Evolutionary conservation across 768 basidiomycete genomes (phyloP), one percentile per base, ranked within the genome.

Genomic region (Coprinopsis sp.): DNA sequence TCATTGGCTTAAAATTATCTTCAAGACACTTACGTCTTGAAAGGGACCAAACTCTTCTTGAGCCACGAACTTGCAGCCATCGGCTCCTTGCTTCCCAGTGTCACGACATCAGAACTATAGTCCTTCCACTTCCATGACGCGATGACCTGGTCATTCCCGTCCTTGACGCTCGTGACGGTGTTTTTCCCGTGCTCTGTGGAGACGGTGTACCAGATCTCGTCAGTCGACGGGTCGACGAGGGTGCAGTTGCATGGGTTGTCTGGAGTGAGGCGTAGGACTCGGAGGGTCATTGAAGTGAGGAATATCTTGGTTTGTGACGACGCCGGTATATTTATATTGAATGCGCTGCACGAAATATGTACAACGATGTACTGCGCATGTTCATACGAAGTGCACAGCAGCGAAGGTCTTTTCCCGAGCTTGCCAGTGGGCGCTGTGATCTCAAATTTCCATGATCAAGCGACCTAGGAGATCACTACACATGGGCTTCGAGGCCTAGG

Each of bases 231-330:
- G 50, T 65, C 57, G 33, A 53, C 52, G 51, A 75, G 59, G 31
- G 55, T 64, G 29, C 69, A 67, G 53, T 73, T 73, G 53, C 58
- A 64, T 8, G 71, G 72, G 54, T 74, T 71, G 49, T 74, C 71
- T 1, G 64, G 65, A 27, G 60, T 46, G 44, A 74, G 60, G 16
- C 60, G 58, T 30, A 75, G 65, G 27, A 49, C 58, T 38, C 59
- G 55, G 21, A 13, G 5, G 6, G 30, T 8, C 30, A 31, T 31
- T n/a, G n/a, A n/a, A n/a, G n/a, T n/a, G n/a, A n/a, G n/a, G n/a
- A n/a, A n/a, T n/a, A n/a, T n/a, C n/a, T n/a, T n/a, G n/a, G n/a
- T n/a, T n/a, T n/a, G n/a, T n/a, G n/a, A n/a, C n/a, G n/a, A n/a
- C n/a, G n/a, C n/a, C n/a, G n/a, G n/a, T n/a, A n/a, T n/a, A n/a